Percentiles rank a stretch among this genome's conserved stretches.
Conservation (phyloP, 768 basidiomycete species). For the Lactifluus hygrophoroides region DNA sequence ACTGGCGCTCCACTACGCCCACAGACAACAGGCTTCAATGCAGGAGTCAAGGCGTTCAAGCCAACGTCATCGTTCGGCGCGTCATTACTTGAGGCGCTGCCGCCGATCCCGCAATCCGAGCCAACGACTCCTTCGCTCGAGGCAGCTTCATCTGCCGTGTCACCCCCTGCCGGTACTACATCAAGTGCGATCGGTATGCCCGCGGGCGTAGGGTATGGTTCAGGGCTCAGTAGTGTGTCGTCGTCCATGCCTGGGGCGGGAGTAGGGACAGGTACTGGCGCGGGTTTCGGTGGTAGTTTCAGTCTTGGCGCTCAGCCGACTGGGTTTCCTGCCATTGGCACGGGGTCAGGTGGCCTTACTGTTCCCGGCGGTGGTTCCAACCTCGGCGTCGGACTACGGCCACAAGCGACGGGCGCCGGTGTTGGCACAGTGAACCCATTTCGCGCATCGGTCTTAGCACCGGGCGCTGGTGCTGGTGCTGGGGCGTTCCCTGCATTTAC, state of each 20-base stretch:
- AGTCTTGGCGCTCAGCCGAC: conserved; percentile 20
- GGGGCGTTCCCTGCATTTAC: conserved; percentile 24
- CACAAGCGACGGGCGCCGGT: conserved; percentile 33
- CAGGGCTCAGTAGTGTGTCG: not conserved
- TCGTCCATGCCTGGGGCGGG: conserved; percentile 1
- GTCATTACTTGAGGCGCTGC: conserved; percentile 41
- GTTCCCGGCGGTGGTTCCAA: conserved; percentile 7
- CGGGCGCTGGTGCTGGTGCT: conserved; percentile 1
- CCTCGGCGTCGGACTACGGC: conserved; percentile 29
- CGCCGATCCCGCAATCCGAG: conserved; percentile 57
- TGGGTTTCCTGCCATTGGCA: conserved; percentile 1
- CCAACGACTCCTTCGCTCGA: conserved; percentile 36
- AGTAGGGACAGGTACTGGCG: conserved; percentile 3
- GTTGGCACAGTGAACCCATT: conserved; percentile 34
- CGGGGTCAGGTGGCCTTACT: conserved; percentile 7
- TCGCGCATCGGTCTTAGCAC: conserved; percentile 32
- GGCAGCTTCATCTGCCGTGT: not conserved
- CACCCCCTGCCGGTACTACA: not conserved
- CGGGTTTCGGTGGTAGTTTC: conserved; percentile 1
- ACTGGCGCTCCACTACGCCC: conserved; percentile 24
- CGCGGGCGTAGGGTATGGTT: not conserved
- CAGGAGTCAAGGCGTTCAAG: conserved; percentile 46
- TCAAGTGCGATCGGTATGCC: not conserved
- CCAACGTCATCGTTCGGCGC: conserved; percentile 47
- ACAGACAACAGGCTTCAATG: conserved; percentile 41